Percentiles rank a stretch among this genome's conserved stretches.
Evolutionary conservation across 1,139 yeast species (phyloP).

Genomic region (Candida dubliniensis): DNA sequence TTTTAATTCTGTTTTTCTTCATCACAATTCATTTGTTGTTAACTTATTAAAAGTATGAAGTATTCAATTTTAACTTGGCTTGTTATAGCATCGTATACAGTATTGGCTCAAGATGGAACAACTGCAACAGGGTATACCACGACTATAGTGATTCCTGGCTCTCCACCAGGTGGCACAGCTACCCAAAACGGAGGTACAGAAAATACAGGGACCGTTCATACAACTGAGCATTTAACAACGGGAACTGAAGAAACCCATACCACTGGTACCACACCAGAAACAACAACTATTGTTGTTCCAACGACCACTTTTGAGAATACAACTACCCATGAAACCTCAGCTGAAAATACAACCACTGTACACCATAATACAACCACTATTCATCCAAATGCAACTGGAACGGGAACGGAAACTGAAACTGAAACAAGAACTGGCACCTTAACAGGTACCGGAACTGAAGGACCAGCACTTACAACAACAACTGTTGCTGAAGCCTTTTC

Average conservation of each 20-base stretch:
- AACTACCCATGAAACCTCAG: neutral
- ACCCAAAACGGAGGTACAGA: no score
- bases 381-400: slow-evolving; percentile 3
- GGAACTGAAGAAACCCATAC: neutral
- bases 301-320: slow-evolving; percentile 1
- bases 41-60: slow-evolving; percentile 1
- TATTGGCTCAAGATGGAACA: slow-evolving; percentile 6
- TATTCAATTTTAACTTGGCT: slow-evolving; percentile 4
- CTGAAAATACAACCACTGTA: neutral
- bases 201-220: neutral
- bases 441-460: slow-evolving; percentile 1
- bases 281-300: neutral
- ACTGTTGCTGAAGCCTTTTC: slow-evolving; percentile 10
- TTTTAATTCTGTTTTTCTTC: neutral
- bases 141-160: slow-evolving; percentile 1
- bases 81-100: slow-evolving; percentile 3
- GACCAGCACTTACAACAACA: slow-evolving; percentile 5
- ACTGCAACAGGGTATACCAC: slow-evolving; percentile 6
- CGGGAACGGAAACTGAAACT: neutral
- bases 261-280: neutral
- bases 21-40: neutral
- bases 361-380: slow-evolving; percentile 1
- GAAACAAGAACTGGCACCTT: slow-evolving; percentile 3
- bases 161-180: neutral
- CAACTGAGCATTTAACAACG: neutral